Base-by-base conservation (phyloP, 2,329 filamentous ascomycete genomes). In the Calonectria naviculata region DNA sequence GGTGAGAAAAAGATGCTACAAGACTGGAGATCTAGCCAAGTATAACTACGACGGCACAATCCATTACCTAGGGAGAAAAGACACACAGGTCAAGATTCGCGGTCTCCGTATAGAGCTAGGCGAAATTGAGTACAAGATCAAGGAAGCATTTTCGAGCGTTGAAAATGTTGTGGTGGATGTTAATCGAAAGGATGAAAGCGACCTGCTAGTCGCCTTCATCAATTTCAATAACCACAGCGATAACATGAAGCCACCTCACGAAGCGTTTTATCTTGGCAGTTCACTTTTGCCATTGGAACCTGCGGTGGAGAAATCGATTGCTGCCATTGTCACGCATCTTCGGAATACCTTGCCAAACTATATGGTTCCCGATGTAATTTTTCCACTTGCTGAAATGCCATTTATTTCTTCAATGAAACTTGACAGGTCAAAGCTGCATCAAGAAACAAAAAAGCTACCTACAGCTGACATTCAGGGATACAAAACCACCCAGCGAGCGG, bases 101-200 rank as follows among this genome's bases (percentile, higher is more conserved):
- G 80, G 80, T 12, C 76, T 81, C 17, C 77, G 81, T 4, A 63
- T 82, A 34, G 81, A 83, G 69, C 64, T 77, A 1, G 74, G 67
- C 0, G 65, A 68, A 31, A 31, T 68, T 24, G 65, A 68, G 46
- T 42, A 68, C 46, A 38, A 38, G 10, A 38, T 56, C 28, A 38
- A 56, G 17, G 29, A 19, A n/a, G 26, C 52, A 13, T 13, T 56
- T 13, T 4, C 4, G 2, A 36, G 3, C n/a, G 29, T 56, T 5
- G 52, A 56, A 36, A 36, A 56, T 56, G 28, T 31, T 5, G 28
- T 56, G 9, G 28, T 36, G 13, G 52, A 31, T n/a, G 5, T 56
- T 5, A 19, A 36, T 24, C 52, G 29, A 17, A 28, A 21, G 52
- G 52, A 56, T 34, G n/a, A 28, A 17, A 56, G 17, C 15, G 28